Percentiles rank a stretch among this genome's conserved stretches.
Conservation (phyloP, 2,329 filamentous ascomycete genomes). For the Samsoniella hepiali region DNA sequence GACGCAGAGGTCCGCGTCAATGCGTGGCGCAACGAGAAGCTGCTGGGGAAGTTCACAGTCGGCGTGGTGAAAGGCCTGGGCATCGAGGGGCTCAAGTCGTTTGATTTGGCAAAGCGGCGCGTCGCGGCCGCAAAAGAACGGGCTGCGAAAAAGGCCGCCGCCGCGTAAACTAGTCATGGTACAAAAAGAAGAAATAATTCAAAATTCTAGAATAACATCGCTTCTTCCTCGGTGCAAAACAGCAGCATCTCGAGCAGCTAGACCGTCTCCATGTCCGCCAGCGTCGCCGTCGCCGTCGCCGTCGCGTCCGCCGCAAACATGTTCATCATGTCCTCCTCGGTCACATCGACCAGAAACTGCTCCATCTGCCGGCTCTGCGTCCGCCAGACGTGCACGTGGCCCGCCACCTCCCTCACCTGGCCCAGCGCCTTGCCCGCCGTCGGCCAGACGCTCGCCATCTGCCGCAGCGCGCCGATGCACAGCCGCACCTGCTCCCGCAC, state of each 20-base stretch:
- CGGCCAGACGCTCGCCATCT: neutral
- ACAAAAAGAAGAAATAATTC: neutral
- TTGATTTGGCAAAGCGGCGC: neutral
- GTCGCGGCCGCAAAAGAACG: neutral
- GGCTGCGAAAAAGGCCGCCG: neutral
- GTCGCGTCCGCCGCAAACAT: neutral
- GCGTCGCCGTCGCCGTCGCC: neutral
- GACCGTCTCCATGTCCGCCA: neutral
- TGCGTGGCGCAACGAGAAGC: neutral
- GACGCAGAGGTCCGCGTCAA: neutral
- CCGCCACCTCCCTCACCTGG: slow-evolving; percentile 1
- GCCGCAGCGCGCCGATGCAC: slow-evolving; percentile 15
- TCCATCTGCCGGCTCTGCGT: slow-evolving; percentile 13
- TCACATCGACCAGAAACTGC: slow-evolving; percentile 3
- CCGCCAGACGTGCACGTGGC: neutral
- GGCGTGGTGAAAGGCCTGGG: neutral
- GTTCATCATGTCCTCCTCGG: slow-evolving; percentile 6
- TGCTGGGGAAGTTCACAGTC: neutral
- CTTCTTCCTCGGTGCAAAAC: neutral
- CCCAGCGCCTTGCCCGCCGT: neutral
- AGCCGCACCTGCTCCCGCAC: slow-evolving; percentile 5
- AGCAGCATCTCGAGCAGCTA: neutral
- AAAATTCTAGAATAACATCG: no score
- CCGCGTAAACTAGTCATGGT: neutral
- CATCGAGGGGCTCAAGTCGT: slow-evolving; percentile 4